These are phyloP conservation scores for Rhodamnia argentea DNA, from an alignment of 345 rosid species.

Conservation along the genomic window DNA sequence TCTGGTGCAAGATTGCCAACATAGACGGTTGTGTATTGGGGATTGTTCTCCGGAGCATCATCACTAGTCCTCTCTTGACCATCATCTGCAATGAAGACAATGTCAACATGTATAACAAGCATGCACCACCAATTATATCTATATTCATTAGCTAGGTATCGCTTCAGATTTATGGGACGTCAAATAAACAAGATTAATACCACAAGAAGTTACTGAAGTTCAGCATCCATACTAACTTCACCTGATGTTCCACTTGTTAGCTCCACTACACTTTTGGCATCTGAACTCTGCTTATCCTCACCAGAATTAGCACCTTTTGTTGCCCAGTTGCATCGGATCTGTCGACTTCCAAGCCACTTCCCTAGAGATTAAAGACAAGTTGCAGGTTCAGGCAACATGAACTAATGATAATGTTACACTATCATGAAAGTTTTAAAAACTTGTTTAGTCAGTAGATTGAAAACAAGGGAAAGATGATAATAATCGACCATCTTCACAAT, in stretches of 20 bases:
- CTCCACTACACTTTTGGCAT: constrained; percentile 71
- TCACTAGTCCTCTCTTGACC: constrained; percentile 57
- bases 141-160: background rate
- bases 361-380: constrained; percentile 24
- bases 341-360: constrained; percentile 89
- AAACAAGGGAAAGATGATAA: background rate
- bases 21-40: constrained; percentile 53
- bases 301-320: constrained; percentile 63
- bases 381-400: background rate
- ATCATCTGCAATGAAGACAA: constrained; percentile 42
- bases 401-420: background rate
- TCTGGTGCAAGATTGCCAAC: constrained; percentile 68
- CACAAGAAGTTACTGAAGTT: background rate
- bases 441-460: background rate
- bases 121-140: background rate
- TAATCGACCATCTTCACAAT: background rate
- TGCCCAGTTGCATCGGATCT: constrained; percentile 96
- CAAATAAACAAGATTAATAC: background rate
- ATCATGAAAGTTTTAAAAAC: background rate
- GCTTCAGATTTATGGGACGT: background rate
- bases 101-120: background rate
- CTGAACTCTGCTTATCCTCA: constrained; percentile 68
- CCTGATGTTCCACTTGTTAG: constrained; percentile 76
- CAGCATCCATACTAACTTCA: background rate
- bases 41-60: constrained; percentile 76